Percentiles rank a stretch among this genome's conserved stretches.
Evolutionary conservation across 2,329 filamentous ascomycete species (phyloP).

Genomic region (Waltergamsia citrina): DNA sequence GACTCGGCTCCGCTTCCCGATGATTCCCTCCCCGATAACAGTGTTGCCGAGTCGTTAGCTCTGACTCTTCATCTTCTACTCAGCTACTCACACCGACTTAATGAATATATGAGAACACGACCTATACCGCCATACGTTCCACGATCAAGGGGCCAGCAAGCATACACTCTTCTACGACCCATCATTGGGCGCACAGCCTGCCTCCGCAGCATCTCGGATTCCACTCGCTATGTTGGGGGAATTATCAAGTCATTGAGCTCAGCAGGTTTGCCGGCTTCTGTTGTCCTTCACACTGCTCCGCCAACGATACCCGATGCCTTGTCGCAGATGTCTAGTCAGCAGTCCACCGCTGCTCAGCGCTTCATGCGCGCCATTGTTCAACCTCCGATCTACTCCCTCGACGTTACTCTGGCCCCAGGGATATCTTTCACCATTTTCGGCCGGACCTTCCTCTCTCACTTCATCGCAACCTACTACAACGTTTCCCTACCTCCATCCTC

Average conservation of each 20-base stretch:
- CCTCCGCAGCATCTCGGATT: conserved; percentile 34
- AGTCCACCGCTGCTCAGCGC: conserved; percentile 29
- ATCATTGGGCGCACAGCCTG: conserved; percentile 31
- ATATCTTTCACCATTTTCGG: conserved; percentile 31
- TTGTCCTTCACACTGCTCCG: conserved; percentile 29
- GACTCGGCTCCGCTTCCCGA: conserved; percentile 24
- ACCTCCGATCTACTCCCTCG: conserved; percentile 28
- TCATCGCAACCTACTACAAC: conserved; percentile 34
- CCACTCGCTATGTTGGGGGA: conserved; percentile 30
- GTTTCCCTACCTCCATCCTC: conserved; percentile 26
- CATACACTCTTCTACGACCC: conserved; percentile 40
- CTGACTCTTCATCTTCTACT: conserved; percentile 68
- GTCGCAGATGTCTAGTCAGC: conserved; percentile 18
- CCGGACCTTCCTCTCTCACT: conserved; percentile 31
- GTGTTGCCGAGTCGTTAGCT: conserved; percentile 55
- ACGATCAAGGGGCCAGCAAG: conserved; percentile 25
- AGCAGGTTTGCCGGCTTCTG: conserved; percentile 34
- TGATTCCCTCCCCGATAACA: conserved; percentile 27
- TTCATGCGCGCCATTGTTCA: conserved; percentile 34
- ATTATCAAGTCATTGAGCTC: conserved; percentile 33
- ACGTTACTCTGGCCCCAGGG: conserved; percentile 34
- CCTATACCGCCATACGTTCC: conserved; percentile 31
- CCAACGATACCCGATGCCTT: conserved; percentile 15
- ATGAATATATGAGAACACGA: conserved; percentile 58
- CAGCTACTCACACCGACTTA: conserved; percentile 68